A percentile compares a stretch with the other conserved stretches of the same genome.
Conservation (phyloP, 2,329 filamentous ascomycete genomes). For the Ophiosphaerella narmari region DNA sequence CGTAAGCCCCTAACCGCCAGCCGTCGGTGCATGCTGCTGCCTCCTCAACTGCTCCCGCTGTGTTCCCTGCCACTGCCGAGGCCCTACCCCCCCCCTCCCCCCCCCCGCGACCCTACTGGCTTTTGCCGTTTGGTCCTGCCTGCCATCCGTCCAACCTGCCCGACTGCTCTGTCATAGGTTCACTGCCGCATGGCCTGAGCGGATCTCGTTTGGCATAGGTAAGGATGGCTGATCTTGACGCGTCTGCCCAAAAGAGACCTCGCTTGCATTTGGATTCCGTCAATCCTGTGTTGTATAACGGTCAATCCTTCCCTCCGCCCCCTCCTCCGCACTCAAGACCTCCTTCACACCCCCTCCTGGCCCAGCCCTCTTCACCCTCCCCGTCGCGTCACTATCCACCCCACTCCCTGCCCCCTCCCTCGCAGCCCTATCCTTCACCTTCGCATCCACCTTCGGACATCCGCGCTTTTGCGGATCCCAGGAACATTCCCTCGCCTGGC, state of each 20-base stretch:
- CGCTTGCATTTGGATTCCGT: conserved; percentile 48
- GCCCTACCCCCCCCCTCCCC: conserved; percentile 13
- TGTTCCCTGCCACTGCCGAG: conserved; percentile 38
- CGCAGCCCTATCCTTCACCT: conserved; percentile 32
- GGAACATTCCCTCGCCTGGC: conserved; percentile 39
- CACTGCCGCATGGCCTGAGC: conserved; percentile 49
- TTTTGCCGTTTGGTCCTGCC: conserved; percentile 32
- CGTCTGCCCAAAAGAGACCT: conserved; percentile 44
- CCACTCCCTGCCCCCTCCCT: conserved; percentile 31
- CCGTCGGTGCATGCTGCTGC: conserved; percentile 35
- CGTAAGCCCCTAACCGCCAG: conserved; percentile 30
- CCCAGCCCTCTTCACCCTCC: conserved; percentile 37
- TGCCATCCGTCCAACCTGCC: conserved; percentile 17
- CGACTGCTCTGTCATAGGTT: conserved; percentile 24
- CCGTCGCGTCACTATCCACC: conserved; percentile 30
- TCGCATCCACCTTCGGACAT: conserved; percentile 41
- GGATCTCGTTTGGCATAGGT: conserved; percentile 39
- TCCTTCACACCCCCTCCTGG: conserved; percentile 35
- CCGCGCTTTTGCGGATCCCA: conserved; percentile 39
- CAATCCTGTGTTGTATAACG: conserved; percentile 43
- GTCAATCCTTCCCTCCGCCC: conserved; percentile 38
- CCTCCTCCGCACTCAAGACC: conserved; percentile 37
- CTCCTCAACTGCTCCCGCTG: conserved; percentile 32
- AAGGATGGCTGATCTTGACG: conserved; percentile 48
- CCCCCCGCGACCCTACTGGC: conserved; percentile 31